Evolutionary conservation across 1,284 basidiomycete species (phyloP), one percentile per base, ranked within the genome.

Genomic region (Ceratobasidium sp.): DNA sequence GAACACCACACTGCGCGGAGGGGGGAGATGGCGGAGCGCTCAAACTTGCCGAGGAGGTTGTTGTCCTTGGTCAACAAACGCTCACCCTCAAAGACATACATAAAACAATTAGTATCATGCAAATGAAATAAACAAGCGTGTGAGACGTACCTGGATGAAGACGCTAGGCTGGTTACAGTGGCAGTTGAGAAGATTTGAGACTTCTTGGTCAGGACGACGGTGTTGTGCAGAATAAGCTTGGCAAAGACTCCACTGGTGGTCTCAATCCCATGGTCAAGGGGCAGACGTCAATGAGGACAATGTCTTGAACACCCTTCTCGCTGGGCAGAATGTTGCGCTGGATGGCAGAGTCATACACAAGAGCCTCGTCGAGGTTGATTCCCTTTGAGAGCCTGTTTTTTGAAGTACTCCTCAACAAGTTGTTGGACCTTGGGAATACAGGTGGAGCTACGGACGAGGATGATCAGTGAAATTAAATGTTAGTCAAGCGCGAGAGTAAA

Each of bases 31-130:
- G 85, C 84, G 79, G 82, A 85, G 72, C 87, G 82, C 80, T 87
- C 86, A 76, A 88, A 87, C 80, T 86, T 86, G 84, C 96, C 96
- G 76, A 98, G 91, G 71, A 92, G 88, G 87, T 98, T 96, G 90
- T 98, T 98, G 86, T 98, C 95, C 88, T 96, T 96, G 79, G 95
- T 98, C 81, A 96, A 84, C 55, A 94, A 90, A 81, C 95, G 94
- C 85, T 98, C 95, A 82, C 96, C 95, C 86, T 97, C 95, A 80
- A 87, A 97, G 73, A 98, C 95, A 79, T 86, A 84, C 47, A 66
- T 66, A 47, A 14, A 62, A 35, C 13, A 47, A 62, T 26, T 38
- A 28, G n/a, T 21, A 62, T 62, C 95, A n/a, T n/a, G n/a, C 23
- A 28, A 49, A 23, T 18, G 16, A 28, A 23, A 23, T 77, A 80